phyloP scores from a whole-genome alignment of 2,329 filamentous ascomycete genomes.

The Pseudophaeomoniella oleicola region DNA sequence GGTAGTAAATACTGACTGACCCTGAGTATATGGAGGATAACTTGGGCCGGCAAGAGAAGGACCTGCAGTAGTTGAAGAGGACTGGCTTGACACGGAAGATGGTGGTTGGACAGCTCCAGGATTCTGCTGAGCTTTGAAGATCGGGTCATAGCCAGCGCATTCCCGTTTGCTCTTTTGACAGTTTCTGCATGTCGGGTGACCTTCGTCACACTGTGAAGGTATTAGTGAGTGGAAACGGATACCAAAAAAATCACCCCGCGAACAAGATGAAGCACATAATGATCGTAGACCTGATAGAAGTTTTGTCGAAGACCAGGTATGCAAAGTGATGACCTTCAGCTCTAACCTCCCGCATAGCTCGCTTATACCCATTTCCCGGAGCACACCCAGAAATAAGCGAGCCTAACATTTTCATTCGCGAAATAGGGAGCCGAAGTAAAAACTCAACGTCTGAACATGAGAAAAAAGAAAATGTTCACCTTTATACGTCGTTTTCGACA shows the following conservation, averaged over 20 bases:
- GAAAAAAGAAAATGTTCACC: slow-evolving; percentile 34
- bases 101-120: background rate
- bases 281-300: too few species aligned
- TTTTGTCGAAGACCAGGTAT: too few species aligned
- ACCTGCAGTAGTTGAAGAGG: background rate
- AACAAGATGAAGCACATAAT: too few species aligned
- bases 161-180: slow-evolving; percentile 55
- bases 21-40: background rate
- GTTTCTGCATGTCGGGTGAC: slow-evolving; percentile 70
- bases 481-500: slow-evolving; percentile 57
- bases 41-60: background rate
- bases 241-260: too few species aligned
- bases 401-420: too few species aligned
- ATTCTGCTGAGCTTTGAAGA: slow-evolving; percentile 52
- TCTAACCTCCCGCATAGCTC: too few species aligned
- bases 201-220: slow-evolving; percentile 99
- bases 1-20: background rate
- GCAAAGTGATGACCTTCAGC: too few species aligned
- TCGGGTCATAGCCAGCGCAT: slow-evolving; percentile 53
- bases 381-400: too few species aligned
- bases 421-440: too few species aligned
- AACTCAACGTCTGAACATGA: too few species aligned
- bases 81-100: background rate
- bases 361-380: too few species aligned
- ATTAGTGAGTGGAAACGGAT: too few species aligned